A percentile compares a stretch with the other conserved stretches of the same genome.
These are phyloP conservation scores for Taiwanofungus camphoratus DNA, from an alignment of 1,284 basidiomycete species.

Conservation along the genomic window DNA sequence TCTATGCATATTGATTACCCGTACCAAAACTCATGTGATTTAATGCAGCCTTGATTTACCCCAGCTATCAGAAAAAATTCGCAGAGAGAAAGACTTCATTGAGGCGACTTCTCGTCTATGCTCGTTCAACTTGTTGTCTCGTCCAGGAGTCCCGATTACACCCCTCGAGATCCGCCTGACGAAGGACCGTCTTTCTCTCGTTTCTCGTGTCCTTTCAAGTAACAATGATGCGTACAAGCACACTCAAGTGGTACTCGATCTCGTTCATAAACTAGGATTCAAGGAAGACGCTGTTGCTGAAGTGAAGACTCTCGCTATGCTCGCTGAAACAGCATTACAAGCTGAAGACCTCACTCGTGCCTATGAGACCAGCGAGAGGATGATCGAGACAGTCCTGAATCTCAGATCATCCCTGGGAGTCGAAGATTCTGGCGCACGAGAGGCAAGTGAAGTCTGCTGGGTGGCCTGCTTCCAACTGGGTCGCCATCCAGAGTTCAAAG, in stretches of 20 bases:
- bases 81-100: conserved; percentile 83
- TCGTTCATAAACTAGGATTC: conserved; percentile 84
- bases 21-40: conserved; percentile 3
- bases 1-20: conserved; percentile 2
- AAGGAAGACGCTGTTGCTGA: conserved; percentile 63
- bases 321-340: conserved; percentile 78
- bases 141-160: conserved; percentile 70
- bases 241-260: conserved; percentile 83
- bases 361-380: conserved; percentile 63
- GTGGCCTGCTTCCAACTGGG: conserved; percentile 83
- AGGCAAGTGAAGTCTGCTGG: conserved; percentile 81
- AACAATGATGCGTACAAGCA: conserved; percentile 86
- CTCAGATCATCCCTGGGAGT: conserved; percentile 35
- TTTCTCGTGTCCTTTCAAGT: conserved; percentile 76
- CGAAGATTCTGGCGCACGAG: conserved; percentile 43
- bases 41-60: conserved; percentile 70
- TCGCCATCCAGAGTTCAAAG: conserved; percentile 68
- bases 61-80: conserved; percentile 53
- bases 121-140: conserved; percentile 75
- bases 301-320: conserved; percentile 81
- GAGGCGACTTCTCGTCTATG: conserved; percentile 87
- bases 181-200: conserved; percentile 77
- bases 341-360: conserved; percentile 73
- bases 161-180: conserved; percentile 89
- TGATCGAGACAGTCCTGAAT: conserved; percentile 59